A percentile compares a stretch with the other conserved stretches of the same genome.
phyloP scores from a whole-genome alignment of 257 asterid species.

The Echium plantagineum region DNA sequence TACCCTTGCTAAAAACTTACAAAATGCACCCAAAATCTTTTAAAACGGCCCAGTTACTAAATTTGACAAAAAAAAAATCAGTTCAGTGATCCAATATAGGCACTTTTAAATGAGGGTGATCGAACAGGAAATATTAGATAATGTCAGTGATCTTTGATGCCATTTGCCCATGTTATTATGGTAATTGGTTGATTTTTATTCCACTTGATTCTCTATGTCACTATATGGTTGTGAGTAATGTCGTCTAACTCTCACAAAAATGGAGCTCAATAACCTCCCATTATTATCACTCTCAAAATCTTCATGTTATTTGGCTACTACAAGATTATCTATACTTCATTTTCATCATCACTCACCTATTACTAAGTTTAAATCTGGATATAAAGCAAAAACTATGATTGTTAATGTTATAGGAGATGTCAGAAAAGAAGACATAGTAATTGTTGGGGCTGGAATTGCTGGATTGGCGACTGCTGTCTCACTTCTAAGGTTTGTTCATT shows the following conservation, averaged over 20 bases:
- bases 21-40: no score
- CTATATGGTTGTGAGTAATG: neutral
- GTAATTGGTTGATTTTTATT: no score
- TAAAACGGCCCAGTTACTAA: no score
- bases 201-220: neutral
- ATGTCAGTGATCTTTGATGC: no score
- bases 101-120: no score
- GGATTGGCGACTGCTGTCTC: neutral
- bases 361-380: neutral
- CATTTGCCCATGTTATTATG: no score
- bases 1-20: no score
- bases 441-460: neutral
- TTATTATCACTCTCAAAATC: neutral
- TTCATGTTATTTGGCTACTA: no score
- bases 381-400: neutral
- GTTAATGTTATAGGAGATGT: neutral
- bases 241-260: no score
- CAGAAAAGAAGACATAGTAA: neutral
- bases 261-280: neutral
- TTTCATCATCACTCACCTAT: neutral
- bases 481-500: neutral
- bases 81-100: no score
- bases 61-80: no score
- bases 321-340: neutral
- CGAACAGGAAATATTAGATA: no score